Conservation (phyloP, 345 rosid species). For the Physaria fendleri region DNA sequence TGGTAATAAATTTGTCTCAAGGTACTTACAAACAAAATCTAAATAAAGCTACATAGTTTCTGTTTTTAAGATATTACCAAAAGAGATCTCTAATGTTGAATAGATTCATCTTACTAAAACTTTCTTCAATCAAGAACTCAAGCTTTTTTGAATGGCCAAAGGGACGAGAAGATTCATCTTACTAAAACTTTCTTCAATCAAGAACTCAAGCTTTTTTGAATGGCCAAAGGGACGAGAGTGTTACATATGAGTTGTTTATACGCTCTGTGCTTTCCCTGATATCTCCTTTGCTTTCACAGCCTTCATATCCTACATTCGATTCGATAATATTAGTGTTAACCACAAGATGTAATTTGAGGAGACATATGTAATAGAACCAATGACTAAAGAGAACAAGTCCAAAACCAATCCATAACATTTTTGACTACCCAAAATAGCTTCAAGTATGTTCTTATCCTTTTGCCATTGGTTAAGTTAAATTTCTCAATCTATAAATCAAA, state of each 20-base stretch:
- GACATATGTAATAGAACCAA: background rate
- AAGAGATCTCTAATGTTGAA: constrained; percentile 18
- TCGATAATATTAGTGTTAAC: background rate
- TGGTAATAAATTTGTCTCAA: too few relatives aligned
- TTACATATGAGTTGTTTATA: constrained; percentile 5
- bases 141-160: constrained; percentile 6
- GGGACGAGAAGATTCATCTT: constrained; percentile 3
- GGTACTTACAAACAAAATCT: too few relatives aligned
- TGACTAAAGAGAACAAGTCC: background rate
- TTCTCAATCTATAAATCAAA: background rate
- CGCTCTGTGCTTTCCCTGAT: constrained; percentile 26
- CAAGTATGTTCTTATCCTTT: background rate
- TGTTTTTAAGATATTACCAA: constrained; percentile 8
- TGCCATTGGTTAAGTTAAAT: background rate
- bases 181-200: constrained; percentile 1
- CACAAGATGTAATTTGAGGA: background rate
- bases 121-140: background rate
- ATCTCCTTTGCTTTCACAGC: constrained; percentile 19
- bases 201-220: background rate
- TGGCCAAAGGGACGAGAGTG: background rate
- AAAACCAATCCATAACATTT: background rate
- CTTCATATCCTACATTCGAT: constrained; percentile 16
- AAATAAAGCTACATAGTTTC: too few relatives aligned
- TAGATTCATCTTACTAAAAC: constrained; percentile 12
- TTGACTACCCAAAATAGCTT: background rate